These are phyloP conservation scores for Boechera divaricarpa DNA, from an alignment of 345 rosid genomes.

Conservation along the genomic window DNA sequence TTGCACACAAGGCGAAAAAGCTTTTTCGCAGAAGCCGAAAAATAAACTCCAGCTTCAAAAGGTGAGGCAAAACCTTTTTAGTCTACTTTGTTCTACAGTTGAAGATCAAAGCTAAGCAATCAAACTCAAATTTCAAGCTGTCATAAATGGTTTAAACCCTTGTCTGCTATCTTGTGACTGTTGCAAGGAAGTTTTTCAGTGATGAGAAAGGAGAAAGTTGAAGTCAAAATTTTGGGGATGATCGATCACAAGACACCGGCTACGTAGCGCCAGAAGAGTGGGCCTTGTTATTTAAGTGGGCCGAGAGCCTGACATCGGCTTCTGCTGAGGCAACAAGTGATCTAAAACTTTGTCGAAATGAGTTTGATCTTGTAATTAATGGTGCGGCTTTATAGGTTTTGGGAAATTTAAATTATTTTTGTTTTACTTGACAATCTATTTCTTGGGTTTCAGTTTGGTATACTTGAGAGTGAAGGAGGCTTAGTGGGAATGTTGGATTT, in stretches of 20 bases:
- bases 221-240: neutral
- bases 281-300: neutral
- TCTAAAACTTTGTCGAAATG: conserved; percentile 42
- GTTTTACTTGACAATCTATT: too few relatives aligned
- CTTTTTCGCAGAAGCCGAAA: conserved; percentile 66
- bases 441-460: too few relatives aligned
- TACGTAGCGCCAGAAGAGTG: neutral
- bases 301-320: neutral
- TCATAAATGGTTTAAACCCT: conserved; percentile 51
- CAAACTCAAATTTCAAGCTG: conserved; percentile 43
- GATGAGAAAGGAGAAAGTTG: conserved; percentile 23
- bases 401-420: too few relatives aligned
- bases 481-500: too few relatives aligned
- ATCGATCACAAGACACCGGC: too few relatives aligned
- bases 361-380: conserved; percentile 7
- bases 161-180: conserved; percentile 11
- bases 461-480: too few relatives aligned
- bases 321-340: conserved; percentile 35
- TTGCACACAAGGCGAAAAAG: conserved; percentile 62
- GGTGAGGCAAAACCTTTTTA: conserved; percentile 9
- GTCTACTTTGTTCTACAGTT: neutral
- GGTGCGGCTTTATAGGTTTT: neutral
- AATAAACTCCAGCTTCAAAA: conserved; percentile 49
- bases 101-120: neutral
- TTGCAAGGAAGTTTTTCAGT: conserved; percentile 26